Conservation (phyloP, 23 red algal species). For the Gracilaria vermiculophylla region DNA sequence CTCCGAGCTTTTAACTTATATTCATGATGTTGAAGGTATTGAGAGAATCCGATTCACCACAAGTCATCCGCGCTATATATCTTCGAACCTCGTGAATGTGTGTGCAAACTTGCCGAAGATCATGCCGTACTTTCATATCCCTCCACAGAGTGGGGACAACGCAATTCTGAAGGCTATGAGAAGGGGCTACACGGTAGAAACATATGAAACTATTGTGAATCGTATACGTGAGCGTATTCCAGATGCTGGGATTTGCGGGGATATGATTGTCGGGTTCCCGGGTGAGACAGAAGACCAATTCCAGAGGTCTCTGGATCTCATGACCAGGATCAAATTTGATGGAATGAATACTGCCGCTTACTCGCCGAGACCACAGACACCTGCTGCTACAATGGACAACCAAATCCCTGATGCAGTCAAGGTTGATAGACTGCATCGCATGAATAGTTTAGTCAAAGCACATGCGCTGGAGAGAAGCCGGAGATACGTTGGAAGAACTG, state of each 20-base stretch:
- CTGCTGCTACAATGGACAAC: constrained; percentile 72
- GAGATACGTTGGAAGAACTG: constrained; percentile 73
- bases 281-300: constrained; percentile 97
- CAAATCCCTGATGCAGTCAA: constrained; percentile 85
- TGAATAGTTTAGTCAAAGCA: constrained; percentile 65
- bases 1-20: constrained; percentile 60
- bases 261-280: constrained; percentile 95
- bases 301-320: constrained; percentile 66
- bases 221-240: constrained; percentile 86
- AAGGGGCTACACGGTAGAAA: constrained; percentile 86
- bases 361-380: constrained; percentile 93
- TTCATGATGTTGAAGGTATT: constrained; percentile 88
- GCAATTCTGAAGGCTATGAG: constrained; percentile 80
- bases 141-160: constrained; percentile 87
- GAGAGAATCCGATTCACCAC: constrained; percentile 89
- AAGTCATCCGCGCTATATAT: constrained; percentile 91
- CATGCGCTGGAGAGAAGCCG: constrained; percentile 65
- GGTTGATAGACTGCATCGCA: constrained; percentile 70
- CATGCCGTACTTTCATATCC: constrained; percentile 87
- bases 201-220: constrained; percentile 66
- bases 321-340: constrained; percentile 81
- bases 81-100: constrained; percentile 60
- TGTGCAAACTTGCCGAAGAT: constrained; percentile 77
- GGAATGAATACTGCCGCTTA: constrained; percentile 93
- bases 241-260: constrained; percentile 90